Conservation (phyloP, 179 eudicot genomes). For the Silene coronaria region DNA sequence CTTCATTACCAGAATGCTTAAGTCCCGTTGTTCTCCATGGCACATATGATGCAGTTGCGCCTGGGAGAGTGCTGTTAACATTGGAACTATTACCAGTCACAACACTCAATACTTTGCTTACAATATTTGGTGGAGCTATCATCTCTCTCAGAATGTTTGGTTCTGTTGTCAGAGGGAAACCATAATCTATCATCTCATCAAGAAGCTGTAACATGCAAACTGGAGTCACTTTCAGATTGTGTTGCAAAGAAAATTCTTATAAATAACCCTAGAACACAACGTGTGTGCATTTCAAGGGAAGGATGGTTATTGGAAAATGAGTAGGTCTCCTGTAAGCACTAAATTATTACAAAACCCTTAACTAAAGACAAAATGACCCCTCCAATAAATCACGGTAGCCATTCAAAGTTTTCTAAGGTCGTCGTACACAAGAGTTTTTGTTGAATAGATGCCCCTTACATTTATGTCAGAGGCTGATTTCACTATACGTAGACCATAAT, state of each 20-base stretch:
- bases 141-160: slow-evolving; percentile 85
- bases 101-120: slow-evolving; percentile 89
- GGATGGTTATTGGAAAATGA: too few relatives aligned
- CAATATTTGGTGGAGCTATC: slow-evolving; percentile 87
- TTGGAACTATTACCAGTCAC: slow-evolving; percentile 89
- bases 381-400: too few relatives aligned
- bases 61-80: slow-evolving; percentile 76
- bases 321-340: too few relatives aligned
- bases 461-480: too few relatives aligned
- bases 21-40: slow-evolving; percentile 91
- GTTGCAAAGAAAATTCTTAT: neutral
- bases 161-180: slow-evolving; percentile 94
- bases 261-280: neutral
- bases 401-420: too few relatives aligned
- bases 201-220: slow-evolving; percentile 60
- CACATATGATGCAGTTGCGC: slow-evolving; percentile 76
- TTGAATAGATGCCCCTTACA: too few relatives aligned
- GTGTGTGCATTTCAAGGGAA: neutral
- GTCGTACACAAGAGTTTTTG: too few relatives aligned
- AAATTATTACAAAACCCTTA: too few relatives aligned
- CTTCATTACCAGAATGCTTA: slow-evolving; percentile 82
- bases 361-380: too few relatives aligned
- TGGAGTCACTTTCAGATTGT: slow-evolving; percentile 22
- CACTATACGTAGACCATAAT: too few relatives aligned
- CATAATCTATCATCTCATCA: slow-evolving; percentile 99